Percentiles rank a stretch among this genome's conserved stretches.
Conservation (phyloP, 345 rosid genomes). For the Murraya paniculata region DNA sequence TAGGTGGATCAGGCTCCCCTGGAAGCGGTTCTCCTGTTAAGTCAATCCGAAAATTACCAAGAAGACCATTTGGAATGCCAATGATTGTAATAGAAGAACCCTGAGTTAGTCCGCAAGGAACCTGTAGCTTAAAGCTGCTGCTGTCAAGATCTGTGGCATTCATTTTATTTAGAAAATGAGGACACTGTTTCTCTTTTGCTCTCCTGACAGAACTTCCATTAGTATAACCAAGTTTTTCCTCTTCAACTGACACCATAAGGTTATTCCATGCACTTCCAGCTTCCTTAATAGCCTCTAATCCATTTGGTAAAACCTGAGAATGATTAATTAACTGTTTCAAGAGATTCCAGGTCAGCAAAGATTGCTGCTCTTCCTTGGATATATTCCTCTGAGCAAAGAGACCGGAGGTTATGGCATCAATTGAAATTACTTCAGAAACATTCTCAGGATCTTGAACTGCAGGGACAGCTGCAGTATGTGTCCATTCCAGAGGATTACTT, state of each 20-base stretch:
- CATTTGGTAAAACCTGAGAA: conserved; percentile 65
- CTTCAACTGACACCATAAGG: conserved; percentile 70
- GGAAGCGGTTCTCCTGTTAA: conserved; percentile 91
- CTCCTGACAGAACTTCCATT: conserved; percentile 47
- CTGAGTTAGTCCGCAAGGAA: conserved; percentile 94
- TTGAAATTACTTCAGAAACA: conserved; percentile 59
- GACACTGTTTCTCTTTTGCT: conserved; percentile 74
- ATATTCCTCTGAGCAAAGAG: conserved; percentile 64
- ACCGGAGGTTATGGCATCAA: conserved; percentile 42
- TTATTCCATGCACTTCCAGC: conserved; percentile 83
- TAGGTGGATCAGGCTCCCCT: conserved; percentile 99
- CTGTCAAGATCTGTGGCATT: conserved; percentile 62
- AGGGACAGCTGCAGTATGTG: conserved; percentile 46
- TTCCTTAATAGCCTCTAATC: conserved; percentile 85
- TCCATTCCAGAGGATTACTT: conserved; percentile 80
- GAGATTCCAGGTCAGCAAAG: conserved; percentile 78
- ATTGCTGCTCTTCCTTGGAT: conserved; percentile 56
- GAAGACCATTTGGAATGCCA: conserved; percentile 86
- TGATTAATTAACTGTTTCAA: conserved; percentile 57
- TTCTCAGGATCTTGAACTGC: conserved; percentile 53
- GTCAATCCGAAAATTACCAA: conserved; percentile 84
- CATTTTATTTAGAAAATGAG: conserved; percentile 76
- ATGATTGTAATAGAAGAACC: conserved; percentile 91
- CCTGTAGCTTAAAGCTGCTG: conserved; percentile 46
- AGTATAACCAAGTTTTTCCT: conserved; percentile 47